Evolutionary conservation across 2,329 filamentous ascomycete species (phyloP).

Genomic region (Scedosporium dehoogii): DNA sequence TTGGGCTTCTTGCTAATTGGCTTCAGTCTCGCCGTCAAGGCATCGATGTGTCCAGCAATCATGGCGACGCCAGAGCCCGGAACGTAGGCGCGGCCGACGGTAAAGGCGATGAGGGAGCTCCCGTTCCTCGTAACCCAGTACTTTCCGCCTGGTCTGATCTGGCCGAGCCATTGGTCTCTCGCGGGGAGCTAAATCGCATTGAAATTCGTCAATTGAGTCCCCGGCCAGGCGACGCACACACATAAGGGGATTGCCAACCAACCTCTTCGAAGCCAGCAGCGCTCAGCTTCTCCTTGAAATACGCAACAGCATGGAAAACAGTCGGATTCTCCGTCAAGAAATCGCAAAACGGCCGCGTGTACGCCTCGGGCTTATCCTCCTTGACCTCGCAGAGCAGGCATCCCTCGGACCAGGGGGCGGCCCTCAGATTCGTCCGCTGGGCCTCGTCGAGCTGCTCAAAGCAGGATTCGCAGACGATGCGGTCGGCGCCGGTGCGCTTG

Average conservation of each 20-base stretch:
- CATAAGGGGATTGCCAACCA: slow-evolving; percentile 12
- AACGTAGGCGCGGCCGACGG: slow-evolving; percentile 69
- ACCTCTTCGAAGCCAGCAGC: slow-evolving; percentile 66
- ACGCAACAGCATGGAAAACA: slow-evolving; percentile 78
- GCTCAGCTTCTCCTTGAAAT: slow-evolving; percentile 64
- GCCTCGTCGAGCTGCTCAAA: slow-evolving; percentile 9
- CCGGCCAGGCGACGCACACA: not conserved
- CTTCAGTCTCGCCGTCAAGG: slow-evolving; percentile 83
- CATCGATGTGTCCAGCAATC: slow-evolving; percentile 87
- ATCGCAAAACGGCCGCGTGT: slow-evolving; percentile 74
- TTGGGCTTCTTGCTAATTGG: slow-evolving; percentile 77
- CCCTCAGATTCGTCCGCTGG: slow-evolving; percentile 10
- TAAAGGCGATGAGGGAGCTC: slow-evolving; percentile 76
- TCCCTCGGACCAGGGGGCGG: slow-evolving; percentile 11
- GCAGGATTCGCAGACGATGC: slow-evolving; percentile 12
- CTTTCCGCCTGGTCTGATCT: slow-evolving; percentile 70
- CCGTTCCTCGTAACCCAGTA: slow-evolving; percentile 85
- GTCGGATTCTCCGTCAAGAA: slow-evolving; percentile 89
- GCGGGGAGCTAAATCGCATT: slow-evolving; percentile 50
- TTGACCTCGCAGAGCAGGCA: slow-evolving; percentile 28
- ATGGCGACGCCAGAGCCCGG: slow-evolving; percentile 81
- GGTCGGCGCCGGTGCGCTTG: not conserved
- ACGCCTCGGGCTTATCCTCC: slow-evolving; percentile 47
- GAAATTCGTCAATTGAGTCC: not conserved
- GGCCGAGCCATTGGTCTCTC: slow-evolving; percentile 64